phyloP scores from a whole-genome alignment of 2,329 filamentous ascomycete genomes.

The Dactylellina drechsleri region DNA sequence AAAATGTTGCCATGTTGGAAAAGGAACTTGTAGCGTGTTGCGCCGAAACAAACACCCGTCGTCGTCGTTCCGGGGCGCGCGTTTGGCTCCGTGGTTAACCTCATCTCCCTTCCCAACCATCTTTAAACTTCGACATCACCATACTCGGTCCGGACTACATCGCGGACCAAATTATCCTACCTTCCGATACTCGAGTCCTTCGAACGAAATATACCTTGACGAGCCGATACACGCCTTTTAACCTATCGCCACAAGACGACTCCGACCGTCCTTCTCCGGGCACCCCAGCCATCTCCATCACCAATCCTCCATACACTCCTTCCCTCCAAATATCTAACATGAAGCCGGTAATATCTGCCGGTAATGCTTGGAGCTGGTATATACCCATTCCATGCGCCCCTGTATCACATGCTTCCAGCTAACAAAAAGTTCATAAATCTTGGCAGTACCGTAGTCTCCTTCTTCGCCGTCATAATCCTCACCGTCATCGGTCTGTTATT shows the following conservation, averaged over 20 bases:
- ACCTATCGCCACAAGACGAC: not conserved
- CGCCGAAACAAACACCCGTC: not conserved
- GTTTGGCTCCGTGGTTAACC: constrained; percentile 16
- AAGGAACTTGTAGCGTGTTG: constrained; percentile 15
- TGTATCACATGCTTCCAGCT: constrained; percentile 52
- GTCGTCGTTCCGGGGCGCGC: constrained; percentile 13
- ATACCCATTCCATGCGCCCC: constrained; percentile 59
- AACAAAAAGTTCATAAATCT: constrained; percentile 28
- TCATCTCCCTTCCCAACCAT: constrained; percentile 25
- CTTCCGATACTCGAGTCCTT: not conserved
- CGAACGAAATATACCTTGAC: not conserved
- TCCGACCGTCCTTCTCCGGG: not conserved
- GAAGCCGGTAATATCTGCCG: constrained; percentile 92
- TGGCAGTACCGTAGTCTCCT: constrained; percentile 76
- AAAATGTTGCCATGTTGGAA: constrained; percentile 1
- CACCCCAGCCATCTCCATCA: not conserved
- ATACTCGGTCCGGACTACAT: not conserved
- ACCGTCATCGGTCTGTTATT: constrained; percentile 76
- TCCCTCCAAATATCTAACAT: constrained; percentile 65
- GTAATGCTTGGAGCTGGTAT: constrained; percentile 96
- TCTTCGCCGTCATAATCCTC: constrained; percentile 74
- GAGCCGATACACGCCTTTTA: not conserved
- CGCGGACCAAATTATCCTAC: not conserved
- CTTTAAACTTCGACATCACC: not conserved
- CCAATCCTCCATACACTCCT: not conserved